Percentiles rank a stretch among this genome's conserved stretches.
These are phyloP conservation scores for Syzygium jambos DNA, from an alignment of 345 rosid genomes.

Conservation along the genomic window DNA sequence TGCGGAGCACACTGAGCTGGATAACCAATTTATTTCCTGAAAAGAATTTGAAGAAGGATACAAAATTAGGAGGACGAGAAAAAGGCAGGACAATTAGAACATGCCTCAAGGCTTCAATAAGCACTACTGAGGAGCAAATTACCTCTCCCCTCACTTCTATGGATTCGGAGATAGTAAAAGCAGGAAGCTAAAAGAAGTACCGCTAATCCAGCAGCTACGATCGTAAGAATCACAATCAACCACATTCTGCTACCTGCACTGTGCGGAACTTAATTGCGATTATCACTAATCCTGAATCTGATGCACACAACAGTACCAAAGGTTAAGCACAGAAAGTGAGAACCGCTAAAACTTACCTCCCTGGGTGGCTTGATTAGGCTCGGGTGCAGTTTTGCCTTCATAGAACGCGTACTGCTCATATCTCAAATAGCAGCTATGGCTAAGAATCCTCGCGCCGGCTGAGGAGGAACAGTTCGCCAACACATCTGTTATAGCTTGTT, in stretches of 20 bases:
- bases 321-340: neutral
- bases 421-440: conserved; percentile 36
- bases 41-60: neutral
- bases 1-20: neutral
- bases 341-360: conserved; percentile 5
- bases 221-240: conserved; percentile 6
- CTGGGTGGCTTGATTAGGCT: neutral
- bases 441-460: conserved; percentile 21
- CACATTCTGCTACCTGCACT: conserved; percentile 4
- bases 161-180: neutral
- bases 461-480: conserved; percentile 10
- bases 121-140: neutral
- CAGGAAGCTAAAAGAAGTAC: conserved; percentile 3
- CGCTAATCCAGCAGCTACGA: conserved; percentile 1
- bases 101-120: neutral
- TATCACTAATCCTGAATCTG: neutral
- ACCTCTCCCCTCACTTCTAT: neutral
- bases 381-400: neutral
- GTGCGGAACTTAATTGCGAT: neutral
- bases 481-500: conserved; percentile 15
- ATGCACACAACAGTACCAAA: neutral
- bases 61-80: neutral
- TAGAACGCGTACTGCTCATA: conserved; percentile 30
- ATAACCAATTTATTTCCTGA: neutral
- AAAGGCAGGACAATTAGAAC: neutral